Evolutionary conservation across 305 asterid species (phyloP).

Genomic region (Ilex paraguariensis): DNA sequence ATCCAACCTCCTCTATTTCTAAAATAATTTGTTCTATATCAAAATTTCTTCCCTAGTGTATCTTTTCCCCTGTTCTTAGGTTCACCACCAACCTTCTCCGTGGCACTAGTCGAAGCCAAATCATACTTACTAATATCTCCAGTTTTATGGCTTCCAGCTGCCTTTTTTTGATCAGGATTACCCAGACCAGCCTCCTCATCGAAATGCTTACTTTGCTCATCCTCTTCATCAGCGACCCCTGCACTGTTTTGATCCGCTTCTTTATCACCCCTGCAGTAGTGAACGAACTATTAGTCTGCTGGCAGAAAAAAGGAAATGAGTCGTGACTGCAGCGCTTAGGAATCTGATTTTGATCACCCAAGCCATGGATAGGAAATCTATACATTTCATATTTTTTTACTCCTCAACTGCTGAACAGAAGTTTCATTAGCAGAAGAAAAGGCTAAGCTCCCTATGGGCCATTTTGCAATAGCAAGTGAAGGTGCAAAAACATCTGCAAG

Average conservation of each 20-base stretch:
- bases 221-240: slow-evolving; percentile 51
- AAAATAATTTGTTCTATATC: not conserved
- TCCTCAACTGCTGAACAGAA: too few relatives aligned
- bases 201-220: slow-evolving; percentile 33
- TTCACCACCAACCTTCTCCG: not conserved
- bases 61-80: slow-evolving; percentile 1
- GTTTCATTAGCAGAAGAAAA: too few relatives aligned
- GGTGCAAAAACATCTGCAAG: too few relatives aligned
- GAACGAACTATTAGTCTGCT: too few relatives aligned
- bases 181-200: slow-evolving; percentile 38
- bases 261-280: slow-evolving; percentile 56
- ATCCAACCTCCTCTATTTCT: not conserved
- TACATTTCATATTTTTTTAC: too few relatives aligned
- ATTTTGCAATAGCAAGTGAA: too few relatives aligned
- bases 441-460: too few relatives aligned
- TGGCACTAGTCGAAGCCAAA: slow-evolving; percentile 23
- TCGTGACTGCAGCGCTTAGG: too few relatives aligned
- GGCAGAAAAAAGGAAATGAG: too few relatives aligned
- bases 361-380: too few relatives aligned
- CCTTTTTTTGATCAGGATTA: slow-evolving; percentile 15
- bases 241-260: slow-evolving; percentile 23
- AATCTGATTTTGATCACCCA: too few relatives aligned
- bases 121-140: slow-evolving; percentile 14
- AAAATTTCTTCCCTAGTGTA: slow-evolving; percentile 5
- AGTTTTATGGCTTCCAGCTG: slow-evolving; percentile 12